These are phyloP conservation scores for Spiromastix sp. DNA, from an alignment of 2,329 filamentous ascomycete species.

Conservation along the genomic window DNA sequence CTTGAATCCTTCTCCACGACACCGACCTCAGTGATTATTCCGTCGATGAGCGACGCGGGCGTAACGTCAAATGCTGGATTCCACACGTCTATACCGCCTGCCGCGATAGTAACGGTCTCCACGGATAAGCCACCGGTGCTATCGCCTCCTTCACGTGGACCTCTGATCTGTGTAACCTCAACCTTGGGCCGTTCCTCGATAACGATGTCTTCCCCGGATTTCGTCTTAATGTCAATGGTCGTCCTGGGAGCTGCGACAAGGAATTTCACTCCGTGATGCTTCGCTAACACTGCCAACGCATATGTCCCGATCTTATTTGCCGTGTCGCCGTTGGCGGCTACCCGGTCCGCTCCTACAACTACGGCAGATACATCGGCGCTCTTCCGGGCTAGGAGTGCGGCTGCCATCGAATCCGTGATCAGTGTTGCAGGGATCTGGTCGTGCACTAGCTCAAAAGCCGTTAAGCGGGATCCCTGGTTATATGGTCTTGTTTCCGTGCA, in stretches of 20 bases:
- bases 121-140: conserved; percentile 36
- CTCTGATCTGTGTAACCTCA: conserved; percentile 78
- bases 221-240: conserved; percentile 77
- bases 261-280: conserved; percentile 82
- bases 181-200: conserved; percentile 78
- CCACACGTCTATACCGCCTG: conserved; percentile 72
- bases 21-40: conserved; percentile 85
- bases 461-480: conserved; percentile 91
- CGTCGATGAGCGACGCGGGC: conserved; percentile 78
- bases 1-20: conserved; percentile 66
- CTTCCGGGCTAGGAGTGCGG: conserved; percentile 57
- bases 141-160: conserved; percentile 59
- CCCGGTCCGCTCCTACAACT: conserved; percentile 87
- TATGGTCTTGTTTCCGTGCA: conserved; percentile 97
- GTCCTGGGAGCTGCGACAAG: conserved; percentile 90
- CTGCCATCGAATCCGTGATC: conserved; percentile 95
- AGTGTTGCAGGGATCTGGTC: conserved; percentile 85
- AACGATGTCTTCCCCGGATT: conserved; percentile 66
- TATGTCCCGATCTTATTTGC: conserved; percentile 99
- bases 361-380: conserved; percentile 68
- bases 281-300: conserved; percentile 78
- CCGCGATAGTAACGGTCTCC: conserved; percentile 69
- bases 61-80: conserved; percentile 97
- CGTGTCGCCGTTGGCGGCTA: conserved; percentile 93
- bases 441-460: conserved; percentile 91